phyloP scores from a whole-genome alignment of 1,284 basidiomycete genomes.

The Albatrellus sp. region DNA sequence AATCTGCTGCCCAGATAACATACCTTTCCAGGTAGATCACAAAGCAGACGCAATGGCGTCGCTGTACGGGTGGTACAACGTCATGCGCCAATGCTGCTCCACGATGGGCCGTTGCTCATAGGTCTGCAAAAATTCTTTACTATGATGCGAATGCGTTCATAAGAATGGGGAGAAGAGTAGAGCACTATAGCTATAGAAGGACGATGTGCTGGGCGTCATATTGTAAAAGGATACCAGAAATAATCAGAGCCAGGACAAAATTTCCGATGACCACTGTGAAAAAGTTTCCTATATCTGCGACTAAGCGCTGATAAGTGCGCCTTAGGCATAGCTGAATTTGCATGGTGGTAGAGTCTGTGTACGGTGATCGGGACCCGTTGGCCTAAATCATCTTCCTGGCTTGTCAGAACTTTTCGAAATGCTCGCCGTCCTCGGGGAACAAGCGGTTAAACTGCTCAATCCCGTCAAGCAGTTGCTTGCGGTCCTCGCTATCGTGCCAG shows the following conservation, averaged over 20 bases:
- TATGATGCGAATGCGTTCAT: slow-evolving; percentile 18
- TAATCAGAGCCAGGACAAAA: slow-evolving; percentile 23
- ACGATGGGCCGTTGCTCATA: slow-evolving; percentile 49
- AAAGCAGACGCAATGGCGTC: slow-evolving; percentile 44
- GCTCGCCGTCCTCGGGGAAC: slow-evolving; percentile 24
- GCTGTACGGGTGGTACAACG: slow-evolving; percentile 42
- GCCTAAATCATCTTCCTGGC: slow-evolving; percentile 2
- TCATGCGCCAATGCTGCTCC: slow-evolving; percentile 34
- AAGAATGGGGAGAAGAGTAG: slow-evolving; percentile 20
- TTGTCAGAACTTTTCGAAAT: slow-evolving; percentile 23
- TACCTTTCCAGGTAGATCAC: slow-evolving; percentile 42
- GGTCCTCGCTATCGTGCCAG: slow-evolving; percentile 20
- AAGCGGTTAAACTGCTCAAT: slow-evolving; percentile 23
- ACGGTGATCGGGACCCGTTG: not conserved
- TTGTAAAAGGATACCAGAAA: slow-evolving; percentile 40
- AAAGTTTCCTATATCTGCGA: slow-evolving; percentile 27
- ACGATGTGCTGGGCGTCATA: slow-evolving; percentile 26
- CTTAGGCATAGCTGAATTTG: slow-evolving; percentile 45
- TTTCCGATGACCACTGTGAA: slow-evolving; percentile 14
- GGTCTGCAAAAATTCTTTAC: slow-evolving; percentile 29
- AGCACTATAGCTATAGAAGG: slow-evolving; percentile 38
- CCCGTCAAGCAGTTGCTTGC: slow-evolving; percentile 20
- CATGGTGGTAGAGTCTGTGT: slow-evolving; percentile 34
- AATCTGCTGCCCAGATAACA: not conserved
- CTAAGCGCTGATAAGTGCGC: slow-evolving; percentile 43